phyloP scores from a whole-genome alignment of 2,329 filamentous ascomycete species.

The Mycosphaerella arachidis region DNA sequence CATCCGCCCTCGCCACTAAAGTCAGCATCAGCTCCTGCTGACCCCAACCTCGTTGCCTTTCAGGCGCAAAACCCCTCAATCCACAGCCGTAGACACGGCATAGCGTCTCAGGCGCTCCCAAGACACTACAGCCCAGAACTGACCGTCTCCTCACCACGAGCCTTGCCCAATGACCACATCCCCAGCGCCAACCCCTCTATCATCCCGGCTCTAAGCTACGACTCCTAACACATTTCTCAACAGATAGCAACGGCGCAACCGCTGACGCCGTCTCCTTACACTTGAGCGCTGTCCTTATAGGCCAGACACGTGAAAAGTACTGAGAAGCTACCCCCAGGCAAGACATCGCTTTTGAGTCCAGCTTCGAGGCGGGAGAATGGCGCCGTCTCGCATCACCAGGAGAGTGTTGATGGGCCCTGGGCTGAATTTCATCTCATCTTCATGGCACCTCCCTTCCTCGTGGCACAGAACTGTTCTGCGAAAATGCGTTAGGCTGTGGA shows the following conservation, averaged over 20 bases:
- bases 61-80: slow-evolving; percentile 14
- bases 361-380: slow-evolving; percentile 37
- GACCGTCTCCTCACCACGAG: slow-evolving; percentile 33
- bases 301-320: slow-evolving; percentile 34
- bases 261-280: slow-evolving; percentile 47
- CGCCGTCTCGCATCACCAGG: slow-evolving; percentile 47
- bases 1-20: not conserved
- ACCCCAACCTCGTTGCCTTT: slow-evolving; percentile 8
- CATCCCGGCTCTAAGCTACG: slow-evolving; percentile 22
- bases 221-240: slow-evolving; percentile 30
- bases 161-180: slow-evolving; percentile 9
- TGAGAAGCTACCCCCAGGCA: too few relatives aligned
- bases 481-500: slow-evolving; percentile 35
- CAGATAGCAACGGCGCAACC: slow-evolving; percentile 35
- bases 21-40: slow-evolving; percentile 1
- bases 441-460: slow-evolving; percentile 49
- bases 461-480: slow-evolving; percentile 42
- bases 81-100: slow-evolving; percentile 41
- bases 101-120: slow-evolving; percentile 39
- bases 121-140: slow-evolving; percentile 37
- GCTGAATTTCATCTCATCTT: slow-evolving; percentile 48
- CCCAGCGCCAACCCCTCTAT: slow-evolving; percentile 4
- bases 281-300: slow-evolving; percentile 43
- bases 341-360: too few relatives aligned
- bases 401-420: slow-evolving; percentile 45